phyloP scores from a whole-genome alignment of 2,329 filamentous ascomycete species.

The Eurotiales sp. region DNA sequence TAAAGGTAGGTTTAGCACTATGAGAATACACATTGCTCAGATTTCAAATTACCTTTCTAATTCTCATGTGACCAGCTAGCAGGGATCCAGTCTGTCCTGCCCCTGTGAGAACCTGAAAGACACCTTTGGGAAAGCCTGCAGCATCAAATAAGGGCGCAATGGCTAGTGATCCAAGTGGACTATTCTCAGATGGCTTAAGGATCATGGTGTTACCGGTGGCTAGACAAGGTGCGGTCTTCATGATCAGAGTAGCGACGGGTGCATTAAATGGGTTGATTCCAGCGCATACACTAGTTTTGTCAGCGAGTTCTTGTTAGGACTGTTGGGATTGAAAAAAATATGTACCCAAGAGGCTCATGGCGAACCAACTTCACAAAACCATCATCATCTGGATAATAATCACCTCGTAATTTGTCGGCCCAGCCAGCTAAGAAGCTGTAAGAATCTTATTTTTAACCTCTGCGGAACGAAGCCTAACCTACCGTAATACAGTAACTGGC shows the following conservation, averaged over 20 bases:
- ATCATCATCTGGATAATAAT: slow-evolving; percentile 14
- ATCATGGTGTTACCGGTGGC: slow-evolving; percentile 67
- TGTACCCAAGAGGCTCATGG: slow-evolving; percentile 21
- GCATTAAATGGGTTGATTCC: slow-evolving; percentile 14
- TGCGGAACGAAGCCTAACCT: neutral
- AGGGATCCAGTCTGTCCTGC: slow-evolving; percentile 6
- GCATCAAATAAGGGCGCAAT: slow-evolving; percentile 8
- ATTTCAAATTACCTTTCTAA: slow-evolving; percentile 36
- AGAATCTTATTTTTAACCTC: neutral
- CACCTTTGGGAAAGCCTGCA: slow-evolving; percentile 2
- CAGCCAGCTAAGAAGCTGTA: slow-evolving; percentile 11
- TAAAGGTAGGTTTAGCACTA: slow-evolving; percentile 38
- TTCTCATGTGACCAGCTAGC: slow-evolving; percentile 30
- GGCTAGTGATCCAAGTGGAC: slow-evolving; percentile 33
- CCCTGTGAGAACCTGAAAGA: slow-evolving; percentile 6
- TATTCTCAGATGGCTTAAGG: slow-evolving; percentile 60
- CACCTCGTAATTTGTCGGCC: slow-evolving; percentile 14
- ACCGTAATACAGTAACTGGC: slow-evolving; percentile 4
- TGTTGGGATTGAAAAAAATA: neutral
- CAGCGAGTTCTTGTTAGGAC: slow-evolving; percentile 1
- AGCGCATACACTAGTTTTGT: slow-evolving; percentile 15
- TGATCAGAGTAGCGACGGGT: slow-evolving; percentile 28
- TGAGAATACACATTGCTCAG: slow-evolving; percentile 23
- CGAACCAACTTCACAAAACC: slow-evolving; percentile 12
- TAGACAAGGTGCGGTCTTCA: slow-evolving; percentile 59